phyloP scores from a whole-genome alignment of 106 monocot species.

The Vanilla planifolia region DNA sequence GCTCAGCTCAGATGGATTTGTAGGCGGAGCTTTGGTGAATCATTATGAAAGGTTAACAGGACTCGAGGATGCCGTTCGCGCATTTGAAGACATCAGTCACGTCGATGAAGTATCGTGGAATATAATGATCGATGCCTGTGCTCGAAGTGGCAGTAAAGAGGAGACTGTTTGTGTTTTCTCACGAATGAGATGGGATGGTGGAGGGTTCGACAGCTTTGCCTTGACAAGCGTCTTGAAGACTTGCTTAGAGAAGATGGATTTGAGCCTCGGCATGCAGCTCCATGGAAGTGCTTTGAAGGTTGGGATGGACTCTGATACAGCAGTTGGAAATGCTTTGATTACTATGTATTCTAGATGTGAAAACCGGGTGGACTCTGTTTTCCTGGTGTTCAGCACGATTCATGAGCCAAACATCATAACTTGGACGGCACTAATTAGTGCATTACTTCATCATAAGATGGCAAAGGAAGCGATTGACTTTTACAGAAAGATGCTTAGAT shows the following conservation, averaged over 20 bases:
- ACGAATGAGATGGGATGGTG: constrained; percentile 28
- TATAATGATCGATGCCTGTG: constrained; percentile 65
- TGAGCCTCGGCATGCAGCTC: constrained; percentile 47
- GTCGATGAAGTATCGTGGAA: constrained; percentile 57
- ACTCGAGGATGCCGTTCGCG: constrained; percentile 32
- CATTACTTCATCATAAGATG: constrained; percentile 29
- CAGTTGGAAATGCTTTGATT: constrained; percentile 56
- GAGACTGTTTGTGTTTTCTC: constrained; percentile 28
- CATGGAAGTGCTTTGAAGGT: constrained; percentile 45
- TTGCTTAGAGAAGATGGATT: constrained; percentile 25
- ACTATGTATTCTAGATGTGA: constrained; percentile 73
- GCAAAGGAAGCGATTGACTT: constrained; percentile 24
- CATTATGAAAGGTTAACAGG: constrained; percentile 26
- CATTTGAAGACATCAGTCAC: constrained; percentile 52
- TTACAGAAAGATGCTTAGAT: constrained; percentile 41
- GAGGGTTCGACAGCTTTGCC: constrained; percentile 40
- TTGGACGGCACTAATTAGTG: constrained; percentile 66
- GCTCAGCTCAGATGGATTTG: constrained; percentile 33
- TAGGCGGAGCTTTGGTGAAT: constrained; percentile 53
- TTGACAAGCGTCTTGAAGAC: constrained; percentile 75
- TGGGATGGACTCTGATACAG: constrained; percentile 28
- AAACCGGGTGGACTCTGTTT: constrained; percentile 17
- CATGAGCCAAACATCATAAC: constrained; percentile 45
- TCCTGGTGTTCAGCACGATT: constrained; percentile 32
- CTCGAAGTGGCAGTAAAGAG: constrained; percentile 24